Evolutionary conservation across 805 yeast genomes (phyloP).

Genomic region (Suhomyces canberraensis): DNA sequence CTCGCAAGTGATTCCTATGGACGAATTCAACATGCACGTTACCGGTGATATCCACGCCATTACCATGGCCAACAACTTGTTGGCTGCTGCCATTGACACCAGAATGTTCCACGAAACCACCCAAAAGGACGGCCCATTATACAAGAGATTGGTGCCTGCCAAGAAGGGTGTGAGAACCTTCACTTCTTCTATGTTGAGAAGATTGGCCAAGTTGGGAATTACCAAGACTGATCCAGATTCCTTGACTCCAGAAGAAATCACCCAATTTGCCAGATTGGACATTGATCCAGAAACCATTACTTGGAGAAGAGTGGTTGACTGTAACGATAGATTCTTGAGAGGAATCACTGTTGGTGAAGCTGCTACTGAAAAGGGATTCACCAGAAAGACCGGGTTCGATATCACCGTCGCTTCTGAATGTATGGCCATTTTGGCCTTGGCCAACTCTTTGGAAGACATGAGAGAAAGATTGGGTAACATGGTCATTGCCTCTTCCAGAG

Average conservation of each 20-base stretch:
- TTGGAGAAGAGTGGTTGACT: constrained; percentile 90
- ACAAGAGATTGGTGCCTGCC: constrained; percentile 80
- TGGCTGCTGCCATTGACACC: constrained; percentile 96
- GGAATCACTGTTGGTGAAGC: constrained; percentile 89
- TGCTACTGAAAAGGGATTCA: constrained; percentile 85
- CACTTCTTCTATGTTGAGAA: constrained; percentile 72
- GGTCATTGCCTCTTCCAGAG: constrained; percentile 77
- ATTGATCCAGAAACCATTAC: constrained; percentile 89
- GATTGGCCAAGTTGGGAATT: constrained; percentile 81
- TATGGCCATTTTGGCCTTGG: constrained; percentile 91
- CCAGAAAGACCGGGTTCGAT: constrained; percentile 88
- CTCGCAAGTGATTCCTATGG: constrained; percentile 98
- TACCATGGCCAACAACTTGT: constrained; percentile 85
- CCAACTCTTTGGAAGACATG: constrained; percentile 76
- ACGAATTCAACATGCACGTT: constrained; percentile 94
- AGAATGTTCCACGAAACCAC: constrained; percentile 94
- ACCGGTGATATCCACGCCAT: constrained; percentile 98
- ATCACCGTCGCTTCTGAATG: constrained; percentile 95
- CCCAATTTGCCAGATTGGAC: constrained; percentile 74
- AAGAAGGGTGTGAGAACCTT: constrained; percentile 78
- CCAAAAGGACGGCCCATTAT: constrained; percentile 75
- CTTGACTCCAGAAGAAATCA: constrained; percentile 72
- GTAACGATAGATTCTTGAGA: constrained; percentile 88
- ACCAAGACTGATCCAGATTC: constrained; percentile 74
- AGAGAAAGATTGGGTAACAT: constrained; percentile 83